phyloP scores from a whole-genome alignment of 2,329 filamentous ascomycete genomes.

The Fusarium neocosmosporiellum region DNA sequence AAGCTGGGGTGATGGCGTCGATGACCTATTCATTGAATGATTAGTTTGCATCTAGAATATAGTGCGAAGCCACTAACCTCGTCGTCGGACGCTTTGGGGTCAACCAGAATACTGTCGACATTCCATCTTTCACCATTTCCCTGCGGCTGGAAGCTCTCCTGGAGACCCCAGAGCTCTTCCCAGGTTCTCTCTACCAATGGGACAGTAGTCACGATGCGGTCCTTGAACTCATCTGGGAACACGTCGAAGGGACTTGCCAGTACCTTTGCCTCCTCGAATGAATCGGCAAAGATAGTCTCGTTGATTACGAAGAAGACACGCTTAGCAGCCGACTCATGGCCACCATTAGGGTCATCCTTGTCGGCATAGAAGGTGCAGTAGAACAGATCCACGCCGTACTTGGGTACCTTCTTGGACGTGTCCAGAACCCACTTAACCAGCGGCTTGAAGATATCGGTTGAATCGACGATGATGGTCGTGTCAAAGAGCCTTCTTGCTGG shows the following conservation, averaged over 20 bases:
- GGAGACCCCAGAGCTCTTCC: conserved; percentile 6
- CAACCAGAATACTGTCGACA: conserved; percentile 2
- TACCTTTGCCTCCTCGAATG: conserved; percentile 2
- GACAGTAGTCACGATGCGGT: neutral
- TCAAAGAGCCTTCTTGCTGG: conserved; percentile 9
- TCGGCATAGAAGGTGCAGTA: neutral
- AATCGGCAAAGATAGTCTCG: conserved; percentile 7
- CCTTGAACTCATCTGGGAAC: neutral
- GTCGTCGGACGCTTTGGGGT: conserved; percentile 1
- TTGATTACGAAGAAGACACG: conserved; percentile 3
- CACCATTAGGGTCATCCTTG: conserved; percentile 1
- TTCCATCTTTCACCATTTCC: conserved; percentile 4
- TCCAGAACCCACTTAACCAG: conserved; percentile 3
- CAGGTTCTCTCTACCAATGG: conserved; percentile 9
- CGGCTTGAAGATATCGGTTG: conserved; percentile 8
- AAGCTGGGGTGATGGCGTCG: conserved; percentile 4
- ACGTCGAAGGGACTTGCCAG: conserved; percentile 1
- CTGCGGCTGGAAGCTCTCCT: conserved; percentile 4
- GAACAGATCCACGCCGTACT: neutral
- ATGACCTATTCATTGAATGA: neutral
- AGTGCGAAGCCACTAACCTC: neutral
- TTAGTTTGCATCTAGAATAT: neutral
- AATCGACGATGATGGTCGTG: conserved; percentile 1
- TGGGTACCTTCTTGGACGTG: conserved; percentile 2
- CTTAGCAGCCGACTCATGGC: neutral